Percentiles rank a stretch among this genome's conserved stretches.
phyloP scores from a whole-genome alignment of 2,329 filamentous ascomycete species.

The Orbilia javanica region DNA sequence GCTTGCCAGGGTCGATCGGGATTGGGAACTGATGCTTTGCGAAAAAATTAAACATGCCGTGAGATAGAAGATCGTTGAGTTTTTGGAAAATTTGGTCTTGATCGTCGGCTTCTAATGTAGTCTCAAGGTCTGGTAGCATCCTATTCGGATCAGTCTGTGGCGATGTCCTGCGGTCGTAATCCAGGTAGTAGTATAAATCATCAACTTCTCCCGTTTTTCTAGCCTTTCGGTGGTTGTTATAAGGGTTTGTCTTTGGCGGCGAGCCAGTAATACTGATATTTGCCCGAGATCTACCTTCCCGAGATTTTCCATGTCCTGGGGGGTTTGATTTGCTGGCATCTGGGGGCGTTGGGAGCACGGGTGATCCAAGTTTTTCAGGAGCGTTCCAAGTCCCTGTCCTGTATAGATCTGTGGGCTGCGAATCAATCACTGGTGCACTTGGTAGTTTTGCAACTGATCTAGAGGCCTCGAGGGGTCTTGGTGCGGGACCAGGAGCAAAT shows the following conservation, averaged over 20 bases:
- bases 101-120: conserved; percentile 51
- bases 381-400: conserved; percentile 39
- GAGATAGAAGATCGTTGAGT: conserved; percentile 49
- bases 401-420: conserved; percentile 31
- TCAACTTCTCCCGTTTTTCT: conserved; percentile 56
- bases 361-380: conserved; percentile 48
- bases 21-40: conserved; percentile 56
- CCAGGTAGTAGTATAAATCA: conserved; percentile 55
- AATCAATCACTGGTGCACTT: conserved; percentile 27
- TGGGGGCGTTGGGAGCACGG: conserved; percentile 35
- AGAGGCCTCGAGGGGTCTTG: conserved; percentile 20
- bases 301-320: conserved; percentile 37
- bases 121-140: conserved; percentile 55
- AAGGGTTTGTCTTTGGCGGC: conserved; percentile 52
- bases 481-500: neutral
- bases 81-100: conserved; percentile 55
- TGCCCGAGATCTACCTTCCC: conserved; percentile 44
- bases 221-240: conserved; percentile 55
- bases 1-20: conserved; percentile 55
- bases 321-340: conserved; percentile 32
- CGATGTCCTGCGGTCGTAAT: conserved; percentile 46
- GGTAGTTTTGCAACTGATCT: conserved; percentile 30
- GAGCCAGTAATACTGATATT: conserved; percentile 44
- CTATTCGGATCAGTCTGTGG: conserved; percentile 49
- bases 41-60: conserved; percentile 58